phyloP scores from a whole-genome alignment of 1,284 basidiomycete genomes.

The Trichosporon coremiiforme region DNA sequence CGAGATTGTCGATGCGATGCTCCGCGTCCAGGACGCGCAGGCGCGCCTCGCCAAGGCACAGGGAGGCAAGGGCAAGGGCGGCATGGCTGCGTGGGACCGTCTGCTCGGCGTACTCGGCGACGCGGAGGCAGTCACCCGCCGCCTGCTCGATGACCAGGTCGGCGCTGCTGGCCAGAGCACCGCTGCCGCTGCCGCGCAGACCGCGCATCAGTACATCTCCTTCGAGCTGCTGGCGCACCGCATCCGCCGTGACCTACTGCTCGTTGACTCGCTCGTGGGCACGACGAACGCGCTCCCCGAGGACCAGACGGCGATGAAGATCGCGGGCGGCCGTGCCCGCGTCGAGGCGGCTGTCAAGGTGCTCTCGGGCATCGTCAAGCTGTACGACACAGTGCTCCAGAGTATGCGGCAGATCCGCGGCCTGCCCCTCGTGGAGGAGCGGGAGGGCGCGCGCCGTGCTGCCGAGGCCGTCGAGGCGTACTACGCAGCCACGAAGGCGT shows the following conservation, averaged over 20 bases:
- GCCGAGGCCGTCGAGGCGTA: constrained; percentile 74
- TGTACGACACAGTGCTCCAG: constrained; percentile 81
- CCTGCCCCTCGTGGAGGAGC: constrained; percentile 82
- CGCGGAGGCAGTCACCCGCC: constrained; percentile 77
- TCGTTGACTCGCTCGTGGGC: constrained; percentile 67
- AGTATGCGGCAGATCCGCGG: constrained; percentile 77
- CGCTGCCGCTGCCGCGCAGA: constrained; percentile 58
- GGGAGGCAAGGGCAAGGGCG: constrained; percentile 53
- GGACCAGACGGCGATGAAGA: constrained; percentile 42
- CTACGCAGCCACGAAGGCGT: constrained; percentile 65
- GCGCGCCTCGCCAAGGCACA: constrained; percentile 49
- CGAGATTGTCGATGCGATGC: constrained; percentile 83
- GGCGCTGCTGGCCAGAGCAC: constrained; percentile 44
- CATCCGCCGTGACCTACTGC: constrained; percentile 82
- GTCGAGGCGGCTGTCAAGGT: constrained; percentile 63
- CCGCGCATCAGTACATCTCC: constrained; percentile 79
- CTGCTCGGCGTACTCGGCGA: constrained; percentile 80
- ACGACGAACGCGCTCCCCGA: constrained; percentile 46
- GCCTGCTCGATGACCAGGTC: constrained; percentile 75
- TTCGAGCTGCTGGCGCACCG: constrained; percentile 82
- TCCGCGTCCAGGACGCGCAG: constrained; percentile 80
- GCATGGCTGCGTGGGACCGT: constrained; percentile 70
- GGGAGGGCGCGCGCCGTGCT: constrained; percentile 72
- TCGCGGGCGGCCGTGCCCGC: constrained; percentile 52
- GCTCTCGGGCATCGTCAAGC: constrained; percentile 77